Evolutionary conservation across 352 stramenopile species (phyloP).

Genomic region (Pythium biforme): DNA sequence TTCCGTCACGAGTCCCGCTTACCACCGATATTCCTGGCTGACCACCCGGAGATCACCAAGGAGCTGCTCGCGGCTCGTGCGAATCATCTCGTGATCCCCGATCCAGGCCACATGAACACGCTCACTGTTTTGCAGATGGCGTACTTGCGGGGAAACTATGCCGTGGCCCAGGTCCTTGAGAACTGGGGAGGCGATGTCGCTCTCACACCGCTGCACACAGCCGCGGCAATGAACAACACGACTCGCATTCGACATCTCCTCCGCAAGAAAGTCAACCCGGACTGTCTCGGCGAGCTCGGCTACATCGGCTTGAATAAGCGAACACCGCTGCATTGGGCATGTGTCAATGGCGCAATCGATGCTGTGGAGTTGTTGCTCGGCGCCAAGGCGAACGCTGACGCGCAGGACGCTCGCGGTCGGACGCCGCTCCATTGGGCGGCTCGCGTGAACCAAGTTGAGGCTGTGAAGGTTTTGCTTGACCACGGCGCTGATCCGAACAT

Average conservation of each 20-base stretch:
- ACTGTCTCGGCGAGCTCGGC: slow-evolving; percentile 74
- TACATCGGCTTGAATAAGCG: slow-evolving; percentile 83
- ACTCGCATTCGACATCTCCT: slow-evolving; percentile 54
- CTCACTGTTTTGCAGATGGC: slow-evolving; percentile 80
- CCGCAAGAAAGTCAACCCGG: slow-evolving; percentile 69
- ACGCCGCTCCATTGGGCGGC: slow-evolving; percentile 78
- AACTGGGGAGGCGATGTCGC: slow-evolving; percentile 82
- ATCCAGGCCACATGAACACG: slow-evolving; percentile 84
- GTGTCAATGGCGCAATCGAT: slow-evolving; percentile 60
- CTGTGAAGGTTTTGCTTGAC: slow-evolving; percentile 54
- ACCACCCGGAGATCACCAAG: slow-evolving; percentile 79
- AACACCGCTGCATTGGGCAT: slow-evolving; percentile 77
- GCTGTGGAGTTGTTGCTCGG: slow-evolving; percentile 60
- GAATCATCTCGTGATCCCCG: slow-evolving; percentile 78
- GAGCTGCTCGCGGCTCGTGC: slow-evolving; percentile 60
- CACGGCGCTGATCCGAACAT: slow-evolving; percentile 66
- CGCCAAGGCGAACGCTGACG: slow-evolving; percentile 61
- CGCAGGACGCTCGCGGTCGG: slow-evolving; percentile 61
- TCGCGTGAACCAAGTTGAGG: slow-evolving; percentile 67
- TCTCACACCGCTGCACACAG: slow-evolving; percentile 74
- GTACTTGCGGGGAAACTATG: slow-evolving; percentile 80
- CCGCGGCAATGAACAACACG: slow-evolving; percentile 71
- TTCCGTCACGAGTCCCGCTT: slow-evolving; percentile 61
- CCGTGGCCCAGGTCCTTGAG: slow-evolving; percentile 73
- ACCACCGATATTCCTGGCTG: slow-evolving; percentile 78